Percentiles rank a stretch among this genome's conserved stretches.
phyloP scores from a whole-genome alignment of 371 early-diverging fungal genomes.

The Coemansia sp. region DNA sequence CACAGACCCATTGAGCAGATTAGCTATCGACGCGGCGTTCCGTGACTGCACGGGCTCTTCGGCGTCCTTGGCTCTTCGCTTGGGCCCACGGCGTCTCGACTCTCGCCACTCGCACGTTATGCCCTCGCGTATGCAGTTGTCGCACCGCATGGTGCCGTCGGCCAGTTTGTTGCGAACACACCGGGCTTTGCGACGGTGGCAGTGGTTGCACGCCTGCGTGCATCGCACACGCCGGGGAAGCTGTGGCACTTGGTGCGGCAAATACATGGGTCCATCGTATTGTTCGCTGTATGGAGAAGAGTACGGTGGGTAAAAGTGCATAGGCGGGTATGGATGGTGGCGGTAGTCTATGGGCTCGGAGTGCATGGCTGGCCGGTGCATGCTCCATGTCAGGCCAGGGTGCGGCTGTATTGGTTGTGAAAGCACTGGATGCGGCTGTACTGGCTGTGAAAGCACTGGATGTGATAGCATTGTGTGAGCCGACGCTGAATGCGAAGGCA shows the following conservation, averaged over 20 bases:
- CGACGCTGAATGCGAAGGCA: too few species aligned
- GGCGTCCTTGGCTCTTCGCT: conserved; percentile 10
- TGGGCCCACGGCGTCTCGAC: conserved; percentile 33
- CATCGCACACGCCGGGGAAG: conserved; percentile 26
- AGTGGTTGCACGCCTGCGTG: conserved; percentile 41
- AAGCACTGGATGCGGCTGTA: too few species aligned
- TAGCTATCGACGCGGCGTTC: conserved; percentile 20
- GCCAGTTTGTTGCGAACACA: conserved; percentile 34
- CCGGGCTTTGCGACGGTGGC: conserved; percentile 35
- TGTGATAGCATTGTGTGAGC: too few species aligned
- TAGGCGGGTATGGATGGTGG: conserved; percentile 16
- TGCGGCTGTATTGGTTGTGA: background rate
- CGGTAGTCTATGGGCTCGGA: conserved; percentile 11
- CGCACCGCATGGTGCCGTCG: conserved; percentile 33
- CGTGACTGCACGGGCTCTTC: background rate
- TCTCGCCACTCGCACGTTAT: conserved; percentile 31
- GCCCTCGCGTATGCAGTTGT: conserved; percentile 35
- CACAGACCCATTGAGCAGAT: conserved; percentile 21
- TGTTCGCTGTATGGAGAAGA: background rate
- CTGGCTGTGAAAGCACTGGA: background rate
- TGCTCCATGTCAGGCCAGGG: background rate
- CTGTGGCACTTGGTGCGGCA: conserved; percentile 12
- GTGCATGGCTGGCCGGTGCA: conserved; percentile 6
- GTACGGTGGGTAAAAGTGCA: background rate
- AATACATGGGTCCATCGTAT: background rate